phyloP scores from a whole-genome alignment of 164 flowering plant species.

The Litsea cubeba region DNA sequence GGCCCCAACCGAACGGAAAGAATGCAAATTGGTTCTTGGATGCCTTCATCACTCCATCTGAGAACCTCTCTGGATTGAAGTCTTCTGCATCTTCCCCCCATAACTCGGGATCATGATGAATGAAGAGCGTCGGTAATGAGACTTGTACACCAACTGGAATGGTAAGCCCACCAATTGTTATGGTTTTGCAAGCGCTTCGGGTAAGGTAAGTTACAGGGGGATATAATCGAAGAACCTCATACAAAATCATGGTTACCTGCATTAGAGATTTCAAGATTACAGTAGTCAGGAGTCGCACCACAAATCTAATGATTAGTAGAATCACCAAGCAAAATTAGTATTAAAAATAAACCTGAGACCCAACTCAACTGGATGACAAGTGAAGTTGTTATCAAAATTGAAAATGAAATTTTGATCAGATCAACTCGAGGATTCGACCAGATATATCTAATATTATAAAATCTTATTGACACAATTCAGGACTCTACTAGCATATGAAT shows the following conservation, averaged over 20 bases:
- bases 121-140: not conserved
- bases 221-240: constrained; percentile 6
- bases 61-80: constrained; percentile 4
- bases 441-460: not conserved
- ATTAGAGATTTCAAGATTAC: not conserved
- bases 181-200: not conserved
- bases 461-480: not conserved
- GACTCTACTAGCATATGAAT: not conserved
- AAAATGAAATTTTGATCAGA: not conserved
- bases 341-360: not conserved
- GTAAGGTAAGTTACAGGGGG: not conserved
- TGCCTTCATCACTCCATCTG: constrained; percentile 4
- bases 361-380: not conserved
- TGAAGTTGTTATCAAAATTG: not conserved
- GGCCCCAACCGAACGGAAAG: constrained; percentile 6
- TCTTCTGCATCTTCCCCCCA: constrained; percentile 7
- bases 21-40: not conserved
- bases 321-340: not conserved
- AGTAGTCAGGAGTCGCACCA: not conserved
- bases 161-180: not conserved
- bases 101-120: not conserved
- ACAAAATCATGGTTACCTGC: constrained; percentile 5
- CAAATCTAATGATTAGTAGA: not conserved
- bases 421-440: not conserved
- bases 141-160: not conserved